Evolutionary conservation across 345 rosid species (phyloP), one percentile per base, ranked within the genome.

Genomic region (Isatis tinctoria): DNA sequence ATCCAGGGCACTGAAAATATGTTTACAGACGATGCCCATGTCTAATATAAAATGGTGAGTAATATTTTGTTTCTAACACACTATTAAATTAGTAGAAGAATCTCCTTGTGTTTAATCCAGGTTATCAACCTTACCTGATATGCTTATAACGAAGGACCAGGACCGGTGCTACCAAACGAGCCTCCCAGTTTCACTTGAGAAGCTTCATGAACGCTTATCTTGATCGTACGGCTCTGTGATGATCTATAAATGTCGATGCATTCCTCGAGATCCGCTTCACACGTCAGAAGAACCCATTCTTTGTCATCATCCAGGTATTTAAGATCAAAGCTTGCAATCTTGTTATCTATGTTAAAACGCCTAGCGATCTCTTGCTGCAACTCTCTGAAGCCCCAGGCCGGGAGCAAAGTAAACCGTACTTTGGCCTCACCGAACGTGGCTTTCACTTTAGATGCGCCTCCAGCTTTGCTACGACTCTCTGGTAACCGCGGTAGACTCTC

Each of bases 251-350:
- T 82, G 48, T 94, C 96, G 44, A 83, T 81, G 60, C 98, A 94
- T 77, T 94, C 98, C 78, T 94, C 96, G 1, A 94, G 88, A 73
- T 90, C 96, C 0, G 84, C 89, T 65, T 90, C 89, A 40, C 96
- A 87, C 28, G 95, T 87, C 75, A 87, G 76, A 52, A 87, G 90
- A 48, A 89, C 92, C 92, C 95, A 89, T 35, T 89, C 95, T 8
- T 20, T 43, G 66, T 89, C 95, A 80, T 87, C 92, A 64, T 89
- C 95, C 74, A 89, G 51, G 80, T 87, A 89, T 73, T 87, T 85
- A 67, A 89, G 86, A 71, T 82, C 79, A 24, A 89, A 70, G 40
- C 69, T 57, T 40, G 60, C 70, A 70, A 59, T 74, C 14, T 77
- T 61, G 12, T 77, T 61, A 61, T 85, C 86, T 66, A 84, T 78